A percentile compares a stretch with the other conserved stretches of the same genome.
Evolutionary conservation across 1,284 basidiomycete species (phyloP).

Genomic region (Somion occarium): DNA sequence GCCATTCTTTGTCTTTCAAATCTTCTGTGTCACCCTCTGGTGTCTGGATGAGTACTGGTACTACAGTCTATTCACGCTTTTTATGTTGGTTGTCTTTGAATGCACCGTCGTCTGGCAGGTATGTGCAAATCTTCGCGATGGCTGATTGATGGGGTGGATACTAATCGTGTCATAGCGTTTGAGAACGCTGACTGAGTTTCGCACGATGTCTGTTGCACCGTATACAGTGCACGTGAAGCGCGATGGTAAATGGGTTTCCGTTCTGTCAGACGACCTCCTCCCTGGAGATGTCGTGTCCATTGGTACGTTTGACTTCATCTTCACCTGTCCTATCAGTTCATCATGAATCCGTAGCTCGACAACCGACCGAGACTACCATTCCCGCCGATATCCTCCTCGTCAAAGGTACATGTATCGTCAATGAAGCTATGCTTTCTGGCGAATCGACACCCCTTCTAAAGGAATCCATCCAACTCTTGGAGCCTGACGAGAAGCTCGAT

Average conservation of each 20-base stretch:
- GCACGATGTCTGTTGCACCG: conserved; percentile 91
- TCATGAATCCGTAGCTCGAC: conserved; percentile 45
- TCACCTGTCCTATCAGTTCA: conserved; percentile 4
- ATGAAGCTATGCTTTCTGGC: conserved; percentile 96
- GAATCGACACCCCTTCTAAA: conserved; percentile 94
- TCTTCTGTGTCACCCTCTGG: conserved; percentile 96
- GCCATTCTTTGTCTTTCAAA: conserved; percentile 94
- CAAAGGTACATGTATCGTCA: conserved; percentile 89
- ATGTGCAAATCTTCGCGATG: conserved; percentile 20
- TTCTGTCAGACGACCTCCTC: conserved; percentile 81
- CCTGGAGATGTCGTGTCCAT: conserved; percentile 90
- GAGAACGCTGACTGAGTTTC: conserved; percentile 86
- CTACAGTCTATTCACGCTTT: conserved; percentile 92
- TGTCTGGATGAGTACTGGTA: conserved; percentile 98
- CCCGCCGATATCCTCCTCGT: conserved; percentile 89
- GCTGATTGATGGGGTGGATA: neutral
- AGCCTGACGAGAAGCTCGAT: conserved; percentile 71
- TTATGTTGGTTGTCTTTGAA: conserved; percentile 96
- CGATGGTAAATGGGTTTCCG: conserved; percentile 72
- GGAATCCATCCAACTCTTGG: conserved; percentile 86
- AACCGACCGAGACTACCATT: conserved; percentile 79
- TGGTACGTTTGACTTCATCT: conserved; percentile 33
- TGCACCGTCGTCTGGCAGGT: conserved; percentile 98
- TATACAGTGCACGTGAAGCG: conserved; percentile 82
- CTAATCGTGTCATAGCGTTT: conserved; percentile 56